These are phyloP conservation scores for Coccomyxa sp. DNA, from an alignment of 139 green algal genomes.

Conservation along the genomic window DNA sequence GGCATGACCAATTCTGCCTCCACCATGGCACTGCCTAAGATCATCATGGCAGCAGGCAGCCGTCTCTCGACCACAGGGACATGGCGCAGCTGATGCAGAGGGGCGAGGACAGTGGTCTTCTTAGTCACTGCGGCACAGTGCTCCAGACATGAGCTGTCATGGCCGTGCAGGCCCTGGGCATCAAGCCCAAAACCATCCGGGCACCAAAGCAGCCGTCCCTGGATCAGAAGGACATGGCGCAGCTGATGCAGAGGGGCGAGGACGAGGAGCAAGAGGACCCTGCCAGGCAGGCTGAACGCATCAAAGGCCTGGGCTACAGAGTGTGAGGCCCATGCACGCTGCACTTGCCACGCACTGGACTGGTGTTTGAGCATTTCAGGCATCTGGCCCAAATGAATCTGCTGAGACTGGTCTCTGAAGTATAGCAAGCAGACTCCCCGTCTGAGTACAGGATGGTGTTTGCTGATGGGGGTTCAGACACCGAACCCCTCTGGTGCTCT, in stretches of 20 bases:
- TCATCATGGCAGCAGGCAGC: constrained; percentile 11
- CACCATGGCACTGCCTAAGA: too few relatives aligned
- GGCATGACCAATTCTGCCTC: too few relatives aligned
- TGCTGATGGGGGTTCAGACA: too few relatives aligned
- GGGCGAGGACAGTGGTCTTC: neutral
- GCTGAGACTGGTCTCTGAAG: too few relatives aligned
- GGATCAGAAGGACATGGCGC: constrained; percentile 53
- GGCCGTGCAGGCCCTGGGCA: constrained; percentile 56
- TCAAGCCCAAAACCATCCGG: constrained; percentile 53
- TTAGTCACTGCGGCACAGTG: too few relatives aligned
- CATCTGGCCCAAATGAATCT: too few relatives aligned
- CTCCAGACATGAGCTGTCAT: too few relatives aligned
- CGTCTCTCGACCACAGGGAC: constrained; percentile 51
- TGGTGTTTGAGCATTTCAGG: too few relatives aligned
- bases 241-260: constrained; percentile 31
- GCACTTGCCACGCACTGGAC: neutral
- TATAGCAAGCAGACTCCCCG: too few relatives aligned
- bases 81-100: constrained; percentile 49
- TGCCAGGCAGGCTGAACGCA: constrained; percentile 3
- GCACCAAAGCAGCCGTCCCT: constrained; percentile 24
- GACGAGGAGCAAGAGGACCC: constrained; percentile 6
- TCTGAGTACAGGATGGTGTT: too few relatives aligned
- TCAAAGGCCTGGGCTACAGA: constrained; percentile 18
- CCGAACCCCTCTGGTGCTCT: too few relatives aligned
- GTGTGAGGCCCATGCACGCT: constrained; percentile 4